Evolutionary conservation across 78 protist species (phyloP).

Genomic region (Dictyostelium firmibasis): DNA sequence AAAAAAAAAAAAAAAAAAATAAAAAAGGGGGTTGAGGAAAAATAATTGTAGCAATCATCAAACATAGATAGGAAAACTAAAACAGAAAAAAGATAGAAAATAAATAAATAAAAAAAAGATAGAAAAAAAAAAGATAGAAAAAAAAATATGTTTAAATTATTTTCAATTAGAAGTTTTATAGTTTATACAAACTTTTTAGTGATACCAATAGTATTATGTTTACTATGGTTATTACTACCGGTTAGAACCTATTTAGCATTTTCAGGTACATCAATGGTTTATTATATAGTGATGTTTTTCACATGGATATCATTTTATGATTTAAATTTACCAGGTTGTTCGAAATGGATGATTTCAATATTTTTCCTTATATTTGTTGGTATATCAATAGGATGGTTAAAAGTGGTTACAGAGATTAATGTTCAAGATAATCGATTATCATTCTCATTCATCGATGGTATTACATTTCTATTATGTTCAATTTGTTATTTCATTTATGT

Average conservation of each 20-base stretch:
- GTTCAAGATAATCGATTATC: slow-evolving; percentile 27
- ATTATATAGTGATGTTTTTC: slow-evolving; percentile 46
- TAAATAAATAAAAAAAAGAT: no score
- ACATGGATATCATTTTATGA: slow-evolving; percentile 77
- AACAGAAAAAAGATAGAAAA: no score
- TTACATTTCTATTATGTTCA: not conserved
- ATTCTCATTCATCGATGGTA: slow-evolving; percentile 46
- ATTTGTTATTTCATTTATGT: slow-evolving; percentile 32
- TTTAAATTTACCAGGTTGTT: slow-evolving; percentile 67
- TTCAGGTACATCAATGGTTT: slow-evolving; percentile 33
- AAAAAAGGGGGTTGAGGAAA: no score
- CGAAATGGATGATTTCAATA: slow-evolving; percentile 25
- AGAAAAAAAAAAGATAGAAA: not conserved
- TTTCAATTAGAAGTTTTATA: slow-evolving; percentile 27
- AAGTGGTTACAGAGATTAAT: slow-evolving; percentile 1
- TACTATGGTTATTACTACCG: slow-evolving; percentile 41
- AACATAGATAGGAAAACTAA: not conserved
- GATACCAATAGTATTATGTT: slow-evolving; percentile 11
- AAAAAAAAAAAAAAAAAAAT: no score
- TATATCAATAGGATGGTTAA: slow-evolving; percentile 45
- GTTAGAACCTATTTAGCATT: not conserved
- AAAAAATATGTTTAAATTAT: not conserved
- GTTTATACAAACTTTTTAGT: slow-evolving; percentile 36
- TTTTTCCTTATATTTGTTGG: slow-evolving; percentile 32
- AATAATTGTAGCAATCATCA: no score